Evolutionary conservation across 768 basidiomycete species (phyloP).

Genomic region (Exsudoporus frostii): DNA sequence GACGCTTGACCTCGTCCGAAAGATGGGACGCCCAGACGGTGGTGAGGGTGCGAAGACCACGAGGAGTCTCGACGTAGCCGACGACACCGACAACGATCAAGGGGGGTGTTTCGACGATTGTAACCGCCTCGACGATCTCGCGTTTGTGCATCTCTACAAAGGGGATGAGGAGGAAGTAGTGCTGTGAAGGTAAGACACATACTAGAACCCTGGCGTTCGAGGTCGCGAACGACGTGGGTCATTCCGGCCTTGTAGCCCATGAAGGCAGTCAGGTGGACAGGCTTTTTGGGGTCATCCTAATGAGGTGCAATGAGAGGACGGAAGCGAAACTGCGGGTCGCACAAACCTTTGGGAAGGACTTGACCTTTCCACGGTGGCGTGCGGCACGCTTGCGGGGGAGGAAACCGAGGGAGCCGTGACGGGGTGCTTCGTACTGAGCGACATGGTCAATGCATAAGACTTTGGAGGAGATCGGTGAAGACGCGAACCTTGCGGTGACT

Average conservation of each 20-base stretch:
- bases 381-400: constrained; percentile 95
- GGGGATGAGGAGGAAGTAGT: background rate
- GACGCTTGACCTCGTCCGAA: constrained; percentile 95
- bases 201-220: constrained; percentile 99
- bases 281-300: constrained; percentile 99
- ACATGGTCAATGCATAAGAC: constrained; percentile 17
- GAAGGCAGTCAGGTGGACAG: constrained; percentile 95
- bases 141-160: constrained; percentile 97
- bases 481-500: constrained; percentile 83
- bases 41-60: constrained; percentile 96
- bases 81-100: constrained; percentile 97
- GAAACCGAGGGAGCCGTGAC: constrained; percentile 97
- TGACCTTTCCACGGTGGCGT: constrained; percentile 98
- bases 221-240: constrained; percentile 99
- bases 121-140: constrained; percentile 97
- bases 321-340: background rate
- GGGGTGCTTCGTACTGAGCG: constrained; percentile 91
- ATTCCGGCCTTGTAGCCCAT: constrained; percentile 99
- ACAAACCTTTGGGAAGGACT: constrained; percentile 96
- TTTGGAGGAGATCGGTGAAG: constrained; percentile 19
- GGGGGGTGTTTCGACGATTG: constrained; percentile 94
- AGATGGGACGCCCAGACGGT: constrained; percentile 99
- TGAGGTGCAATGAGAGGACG: constrained; percentile 5
- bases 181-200: constrained; percentile 35
- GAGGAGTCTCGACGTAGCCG: constrained; percentile 99